phyloP scores from a whole-genome alignment of 495 filamentous ascomycete genomes.

The Cryomyces minteri region DNA sequence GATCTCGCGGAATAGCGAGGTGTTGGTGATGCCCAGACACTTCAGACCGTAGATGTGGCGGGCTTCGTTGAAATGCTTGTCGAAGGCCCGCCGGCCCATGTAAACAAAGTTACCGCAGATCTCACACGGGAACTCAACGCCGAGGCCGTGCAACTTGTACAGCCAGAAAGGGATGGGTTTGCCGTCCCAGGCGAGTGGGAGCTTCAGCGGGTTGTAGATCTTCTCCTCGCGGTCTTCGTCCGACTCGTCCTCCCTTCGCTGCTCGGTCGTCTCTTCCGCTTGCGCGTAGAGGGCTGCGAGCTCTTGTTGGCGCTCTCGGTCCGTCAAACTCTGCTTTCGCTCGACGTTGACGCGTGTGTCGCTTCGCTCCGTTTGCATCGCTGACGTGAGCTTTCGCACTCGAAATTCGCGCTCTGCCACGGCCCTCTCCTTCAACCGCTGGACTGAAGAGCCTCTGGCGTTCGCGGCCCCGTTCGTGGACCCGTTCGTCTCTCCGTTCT shows the following conservation, averaged over 20 bases:
- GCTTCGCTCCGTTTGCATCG: constrained; percentile 60
- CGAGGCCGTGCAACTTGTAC: constrained; percentile 89
- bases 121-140: constrained; percentile 88
- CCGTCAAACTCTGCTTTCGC: constrained; percentile 87
- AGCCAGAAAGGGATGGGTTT: constrained; percentile 99
- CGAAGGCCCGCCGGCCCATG: constrained; percentile 86
- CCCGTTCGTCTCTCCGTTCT: constrained; percentile 7
- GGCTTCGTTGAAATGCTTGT: constrained; percentile 95
- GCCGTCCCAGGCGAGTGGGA: constrained; percentile 92
- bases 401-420: constrained; percentile 81
- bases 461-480: constrained; percentile 5
- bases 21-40: constrained; percentile 84
- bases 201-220: constrained; percentile 90
- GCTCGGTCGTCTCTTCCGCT: constrained; percentile 24
- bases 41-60: constrained; percentile 84
- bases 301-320: constrained; percentile 81
- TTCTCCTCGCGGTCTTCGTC: constrained; percentile 56
- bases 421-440: constrained; percentile 67
- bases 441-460: constrained; percentile 20
- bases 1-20: constrained; percentile 83
- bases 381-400: constrained; percentile 51
- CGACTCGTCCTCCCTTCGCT: constrained; percentile 21
- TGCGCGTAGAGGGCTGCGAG: constrained; percentile 68
- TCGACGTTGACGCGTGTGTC: constrained; percentile 88
- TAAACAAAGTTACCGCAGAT: constrained; percentile 97